A percentile compares a stretch with the other conserved stretches of the same genome.
Evolutionary conservation across 495 filamentous ascomycete species (phyloP).

Genomic region (Penicillium roqueforti): DNA sequence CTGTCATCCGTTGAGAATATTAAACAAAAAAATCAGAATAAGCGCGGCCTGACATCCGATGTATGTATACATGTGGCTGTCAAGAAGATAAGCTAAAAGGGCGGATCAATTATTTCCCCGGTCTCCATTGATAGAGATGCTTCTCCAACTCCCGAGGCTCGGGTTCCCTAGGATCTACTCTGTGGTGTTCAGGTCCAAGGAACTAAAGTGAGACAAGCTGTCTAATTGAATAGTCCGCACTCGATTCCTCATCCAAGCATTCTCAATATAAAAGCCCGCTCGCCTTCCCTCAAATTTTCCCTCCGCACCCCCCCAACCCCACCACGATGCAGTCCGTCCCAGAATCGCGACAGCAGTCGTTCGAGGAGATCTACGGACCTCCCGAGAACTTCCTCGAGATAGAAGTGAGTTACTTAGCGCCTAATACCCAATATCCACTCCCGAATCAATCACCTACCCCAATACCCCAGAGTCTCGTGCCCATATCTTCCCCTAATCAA

Average conservation of each 20-base stretch:
- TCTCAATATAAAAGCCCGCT: neutral
- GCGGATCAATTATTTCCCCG: conserved; percentile 18
- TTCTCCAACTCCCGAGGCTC: conserved; percentile 6
- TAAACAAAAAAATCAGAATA: no score
- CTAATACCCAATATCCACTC: neutral
- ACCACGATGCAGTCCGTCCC: conserved; percentile 74
- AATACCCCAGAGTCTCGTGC: conserved; percentile 9
- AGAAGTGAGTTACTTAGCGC: conserved; percentile 57
- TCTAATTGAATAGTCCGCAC: neutral
- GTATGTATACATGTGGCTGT: no score
- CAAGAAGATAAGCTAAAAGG: conserved; percentile 11
- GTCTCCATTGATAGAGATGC: conserved; percentile 10
- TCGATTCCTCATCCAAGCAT: neutral
- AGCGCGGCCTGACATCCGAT: no score
- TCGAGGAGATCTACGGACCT: conserved; percentile 98
- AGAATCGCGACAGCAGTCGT: conserved; percentile 83
- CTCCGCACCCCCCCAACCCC: conserved; percentile 8
- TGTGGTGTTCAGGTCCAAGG: neutral
- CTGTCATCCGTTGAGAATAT: no score
- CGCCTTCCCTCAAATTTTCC: neutral
- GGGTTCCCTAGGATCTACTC: neutral
- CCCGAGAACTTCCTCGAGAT: conserved; percentile 99
- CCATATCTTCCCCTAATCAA: conserved; percentile 7
- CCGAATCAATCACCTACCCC: neutral
- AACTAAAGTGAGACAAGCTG: neutral